Percentiles rank a stretch among this genome's conserved stretches.
These are phyloP conservation scores for Leishmania arabica DNA, from an alignment of 208 protist genomes.

Conservation along the genomic window DNA sequence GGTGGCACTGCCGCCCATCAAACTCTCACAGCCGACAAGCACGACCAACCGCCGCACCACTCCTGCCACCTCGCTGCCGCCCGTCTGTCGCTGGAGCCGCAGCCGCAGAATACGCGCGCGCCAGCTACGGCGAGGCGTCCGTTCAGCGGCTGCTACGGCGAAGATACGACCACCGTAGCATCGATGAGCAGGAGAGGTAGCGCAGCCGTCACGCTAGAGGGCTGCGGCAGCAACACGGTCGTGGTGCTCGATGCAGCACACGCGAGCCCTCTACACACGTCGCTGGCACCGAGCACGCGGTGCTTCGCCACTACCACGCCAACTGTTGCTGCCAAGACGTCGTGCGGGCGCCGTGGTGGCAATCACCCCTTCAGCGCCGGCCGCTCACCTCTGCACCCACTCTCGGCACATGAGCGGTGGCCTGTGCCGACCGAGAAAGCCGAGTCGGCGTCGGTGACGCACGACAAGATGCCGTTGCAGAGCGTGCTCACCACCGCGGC, in stretches of 20 bases:
- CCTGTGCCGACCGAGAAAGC: not conserved
- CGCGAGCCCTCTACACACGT: not conserved
- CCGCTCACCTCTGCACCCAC: not conserved
- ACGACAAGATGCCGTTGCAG: not conserved
- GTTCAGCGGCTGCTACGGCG: not conserved
- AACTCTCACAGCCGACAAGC: not conserved
- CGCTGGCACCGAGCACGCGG: not conserved
- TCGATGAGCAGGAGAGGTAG: slow-evolving; percentile 4
- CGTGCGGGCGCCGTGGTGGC: not conserved
- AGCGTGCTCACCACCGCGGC: not conserved
- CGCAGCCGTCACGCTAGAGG: not conserved
- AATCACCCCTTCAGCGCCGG: not conserved
- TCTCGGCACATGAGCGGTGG: not conserved
- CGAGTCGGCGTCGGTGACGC: not conserved
- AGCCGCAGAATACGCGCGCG: not conserved
- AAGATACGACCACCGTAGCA: not conserved
- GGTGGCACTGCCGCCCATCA: not conserved
- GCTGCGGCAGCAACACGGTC: not conserved
- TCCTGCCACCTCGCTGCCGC: not conserved
- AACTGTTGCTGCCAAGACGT: not conserved
- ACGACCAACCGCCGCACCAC: not conserved
- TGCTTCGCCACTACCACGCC: not conserved
- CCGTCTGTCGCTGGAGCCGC: not conserved
- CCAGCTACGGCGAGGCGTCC: not conserved
- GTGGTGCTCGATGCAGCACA: not conserved